Evolutionary conservation across 2,329 filamentous ascomycete species (phyloP).

Genomic region (Didymosphaeria variabile): DNA sequence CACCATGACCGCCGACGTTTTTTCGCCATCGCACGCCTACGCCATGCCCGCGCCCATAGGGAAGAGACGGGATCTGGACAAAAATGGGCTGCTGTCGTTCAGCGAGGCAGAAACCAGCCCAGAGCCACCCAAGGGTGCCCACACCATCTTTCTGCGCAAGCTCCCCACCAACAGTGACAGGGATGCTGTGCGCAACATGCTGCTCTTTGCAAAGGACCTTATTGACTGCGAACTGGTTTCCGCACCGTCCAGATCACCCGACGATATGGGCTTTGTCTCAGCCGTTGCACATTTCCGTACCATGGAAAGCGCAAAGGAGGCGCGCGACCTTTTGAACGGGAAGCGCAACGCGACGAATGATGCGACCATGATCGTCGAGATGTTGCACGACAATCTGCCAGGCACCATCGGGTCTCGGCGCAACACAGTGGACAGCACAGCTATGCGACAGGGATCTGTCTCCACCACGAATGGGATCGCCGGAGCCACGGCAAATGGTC

Average conservation of each 20-base stretch:
- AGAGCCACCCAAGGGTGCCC: slow-evolving; percentile 34
- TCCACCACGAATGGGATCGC: slow-evolving; percentile 59
- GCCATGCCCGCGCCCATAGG: slow-evolving; percentile 51
- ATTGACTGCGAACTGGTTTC: slow-evolving; percentile 66
- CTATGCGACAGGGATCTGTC: slow-evolving; percentile 54
- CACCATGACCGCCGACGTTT: slow-evolving; percentile 53
- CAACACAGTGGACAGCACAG: slow-evolving; percentile 63
- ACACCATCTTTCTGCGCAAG: slow-evolving; percentile 65
- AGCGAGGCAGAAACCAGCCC: slow-evolving; percentile 43
- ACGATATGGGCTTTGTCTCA: slow-evolving; percentile 65
- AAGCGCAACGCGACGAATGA: slow-evolving; percentile 70
- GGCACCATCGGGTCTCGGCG: slow-evolving; percentile 58
- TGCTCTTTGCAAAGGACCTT: slow-evolving; percentile 72
- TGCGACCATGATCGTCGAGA: slow-evolving; percentile 66
- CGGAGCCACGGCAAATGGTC: slow-evolving; percentile 47
- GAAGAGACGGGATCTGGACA: slow-evolving; percentile 52
- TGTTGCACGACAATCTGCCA: slow-evolving; percentile 55
- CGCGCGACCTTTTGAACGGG: slow-evolving; percentile 66
- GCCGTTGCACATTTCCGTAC: slow-evolving; percentile 68
- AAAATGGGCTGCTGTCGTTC: slow-evolving; percentile 47
- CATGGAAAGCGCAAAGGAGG: slow-evolving; percentile 66
- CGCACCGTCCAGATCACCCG: slow-evolving; percentile 57
- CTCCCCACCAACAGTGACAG: slow-evolving; percentile 66
- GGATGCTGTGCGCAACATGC: slow-evolving; percentile 68
- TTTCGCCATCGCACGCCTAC: slow-evolving; percentile 51